These are phyloP conservation scores for Coprinopsis sp. DNA, from an alignment of 768 basidiomycete genomes.

Conservation along the genomic window DNA sequence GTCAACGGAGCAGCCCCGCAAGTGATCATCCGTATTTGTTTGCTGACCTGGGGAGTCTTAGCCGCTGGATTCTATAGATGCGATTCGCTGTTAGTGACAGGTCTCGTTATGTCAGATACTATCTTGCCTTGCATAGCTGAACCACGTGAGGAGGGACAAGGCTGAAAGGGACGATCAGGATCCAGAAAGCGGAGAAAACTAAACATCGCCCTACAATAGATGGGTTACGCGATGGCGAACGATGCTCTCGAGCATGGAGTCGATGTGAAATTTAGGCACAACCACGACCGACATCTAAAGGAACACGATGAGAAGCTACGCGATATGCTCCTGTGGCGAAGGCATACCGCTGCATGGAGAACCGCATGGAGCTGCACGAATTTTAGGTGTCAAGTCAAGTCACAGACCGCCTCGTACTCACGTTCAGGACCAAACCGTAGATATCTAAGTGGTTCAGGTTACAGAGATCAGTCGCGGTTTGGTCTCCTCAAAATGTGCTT, in stretches of 20 bases:
- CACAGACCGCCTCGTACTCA: conserved; percentile 20
- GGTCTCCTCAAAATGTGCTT: conserved; percentile 18
- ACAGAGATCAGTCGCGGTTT: not conserved
- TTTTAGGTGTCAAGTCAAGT: not conserved
- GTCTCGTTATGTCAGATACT: not conserved
- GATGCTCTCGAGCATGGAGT: conserved; percentile 58
- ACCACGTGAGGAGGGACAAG: conserved; percentile 56
- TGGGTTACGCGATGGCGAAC: conserved; percentile 52
- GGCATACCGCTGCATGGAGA: conserved; percentile 49
- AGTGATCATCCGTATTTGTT: conserved; percentile 43
- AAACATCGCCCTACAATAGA: conserved; percentile 32
- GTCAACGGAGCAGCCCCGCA: conserved; percentile 57
- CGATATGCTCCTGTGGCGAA: not conserved
- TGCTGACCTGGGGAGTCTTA: conserved; percentile 44
- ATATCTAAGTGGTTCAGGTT: conserved; percentile 38
- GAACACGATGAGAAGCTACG: not conserved
- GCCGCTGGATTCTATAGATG: conserved; percentile 42
- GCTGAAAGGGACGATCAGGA: conserved; percentile 22
- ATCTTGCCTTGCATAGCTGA: conserved; percentile 48
- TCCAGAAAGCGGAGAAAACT: not conserved
- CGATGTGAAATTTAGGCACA: conserved; percentile 58
- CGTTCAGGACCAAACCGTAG: conserved; percentile 60
- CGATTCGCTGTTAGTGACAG: not conserved
- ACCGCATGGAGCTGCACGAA: conserved; percentile 48
- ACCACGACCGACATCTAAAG: conserved; percentile 50